Base-by-base conservation (phyloP, 306 rosid species). In the Oxytropis ochrocephala region DNA sequence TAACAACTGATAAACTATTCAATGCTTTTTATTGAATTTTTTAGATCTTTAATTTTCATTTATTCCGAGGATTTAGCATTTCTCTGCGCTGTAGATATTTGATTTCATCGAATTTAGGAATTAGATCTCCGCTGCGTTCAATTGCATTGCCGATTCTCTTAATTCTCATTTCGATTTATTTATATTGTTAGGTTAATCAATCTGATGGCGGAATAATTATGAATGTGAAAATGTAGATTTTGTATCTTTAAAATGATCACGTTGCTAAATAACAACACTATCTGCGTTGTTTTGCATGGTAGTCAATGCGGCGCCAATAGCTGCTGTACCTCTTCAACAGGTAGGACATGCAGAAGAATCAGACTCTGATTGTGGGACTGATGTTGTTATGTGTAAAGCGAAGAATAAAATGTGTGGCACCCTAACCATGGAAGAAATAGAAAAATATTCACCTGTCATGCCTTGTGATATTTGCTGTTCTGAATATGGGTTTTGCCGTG, bases 381-480 rank as follows among this genome's bases (percentile, higher is more conserved):
- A 43, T 11, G 32, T 11, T 36, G 70, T 19, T 30, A 69, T 73
- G 63, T 94, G 99, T 70, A 91, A 84, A 83, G 95, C 82, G 18
- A 59, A 86, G 46, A 91, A 91, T 81, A 84, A 75, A 72, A 64
- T 27, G 70, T 94, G 99, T 64, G 49, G 6, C 46, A 87, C 91
- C 39, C 69, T 76, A 38, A 65, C 83, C 46, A 51, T 68, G 44
- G 85, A 78, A 27, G 75, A 76, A 56, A 44, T 58, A 13, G 79
- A 82, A 61, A 73, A 73, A 13, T 60, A 58, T 67, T 66, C 77
- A 17, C 67, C 83, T 7, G 73, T 52, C 70, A 85, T 87, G 87
- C 74, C 82, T 16, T 91, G 99, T 79, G 82, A 84, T 74, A 63
- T 88, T 49, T 94, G 99, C 81, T 94, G 99, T 73, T 33, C 56